Evolutionary conservation across 306 rosid genomes (phyloP), one percentile per base, ranked within the genome.

Genomic region (Biancaea sappan): DNA sequence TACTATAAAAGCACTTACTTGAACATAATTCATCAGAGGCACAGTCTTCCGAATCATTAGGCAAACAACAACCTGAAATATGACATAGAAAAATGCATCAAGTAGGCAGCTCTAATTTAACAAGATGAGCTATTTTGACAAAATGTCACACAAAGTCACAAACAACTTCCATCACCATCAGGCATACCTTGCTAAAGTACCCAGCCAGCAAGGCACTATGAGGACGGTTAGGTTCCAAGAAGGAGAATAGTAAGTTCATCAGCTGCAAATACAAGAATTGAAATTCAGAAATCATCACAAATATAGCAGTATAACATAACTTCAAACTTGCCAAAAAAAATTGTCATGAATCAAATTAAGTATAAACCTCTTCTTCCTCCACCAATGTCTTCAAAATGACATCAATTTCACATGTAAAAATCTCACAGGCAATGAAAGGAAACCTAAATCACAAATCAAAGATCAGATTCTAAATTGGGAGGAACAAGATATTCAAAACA

Each of bases 401-500:
- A 75, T 95, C 99, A 81, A 92, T 92, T 86, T 95, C 99, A 82
- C 99, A 95, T 24, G 98, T 90, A 77, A 95, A 92, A 77, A 95
- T 84, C 88, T 95, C 99, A 69, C 99, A 92, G 48, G 98, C 86
- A 78, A 95, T 92, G 87, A 92, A 95, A 6, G 99, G 99, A 82
- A 92, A 92, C 97, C 99, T 95, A 78, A 19, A 57, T 71, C 72
- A 69, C 57, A 77, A 59, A 79, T 69, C 70, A 79, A 66, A 58
- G 71, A 79, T 77, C 60, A 84, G 76, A 74, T 76, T 74, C 66
- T 48, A 70, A 65, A 19, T 19, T 34, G 11, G 37, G 57, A 73
- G 64, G 16, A 8, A 3, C 31, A 44, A n/a, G 18, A 62, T 50
- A 59, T 37, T 32, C 47, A 28, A 38, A 72, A 63, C 59, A 25